Evolutionary conservation across 176 grass and related monocot species (phyloP).

Genomic region (Paspalum notatum): DNA sequence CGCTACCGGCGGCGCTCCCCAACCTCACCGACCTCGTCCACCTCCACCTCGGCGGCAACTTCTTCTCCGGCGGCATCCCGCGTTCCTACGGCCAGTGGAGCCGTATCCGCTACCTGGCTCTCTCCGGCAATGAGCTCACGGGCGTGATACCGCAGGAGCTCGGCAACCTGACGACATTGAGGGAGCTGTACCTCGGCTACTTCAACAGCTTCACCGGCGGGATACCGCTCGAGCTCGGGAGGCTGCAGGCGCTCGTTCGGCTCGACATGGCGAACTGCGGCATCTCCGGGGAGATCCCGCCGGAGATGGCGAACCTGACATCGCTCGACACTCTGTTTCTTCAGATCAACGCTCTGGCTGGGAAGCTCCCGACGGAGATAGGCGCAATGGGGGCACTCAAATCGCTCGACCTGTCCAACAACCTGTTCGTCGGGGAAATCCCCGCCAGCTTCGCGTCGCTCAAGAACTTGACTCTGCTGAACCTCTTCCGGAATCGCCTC

Average conservation of each 20-base stretch:
- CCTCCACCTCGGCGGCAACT: constrained; percentile 91
- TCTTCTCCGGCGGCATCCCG: constrained; percentile 79
- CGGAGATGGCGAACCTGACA: constrained; percentile 57
- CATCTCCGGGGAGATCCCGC: constrained; percentile 67
- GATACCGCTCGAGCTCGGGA: constrained; percentile 74
- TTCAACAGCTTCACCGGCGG: constrained; percentile 83
- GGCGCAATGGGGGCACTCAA: constrained; percentile 67
- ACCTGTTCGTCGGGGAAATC: constrained; percentile 71
- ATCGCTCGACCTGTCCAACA: constrained; percentile 95
- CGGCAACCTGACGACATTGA: constrained; percentile 66
- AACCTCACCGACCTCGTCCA: constrained; percentile 66
- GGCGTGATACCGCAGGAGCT: constrained; percentile 72
- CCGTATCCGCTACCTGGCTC: constrained; percentile 71
- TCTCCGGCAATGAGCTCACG: constrained; percentile 89
- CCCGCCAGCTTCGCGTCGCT: constrained; percentile 67
- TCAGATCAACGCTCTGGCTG: constrained; percentile 70
- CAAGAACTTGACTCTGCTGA: constrained; percentile 74
- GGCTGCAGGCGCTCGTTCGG: constrained; percentile 58
- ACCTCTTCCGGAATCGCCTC: constrained; percentile 85
- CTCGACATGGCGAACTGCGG: constrained; percentile 88
- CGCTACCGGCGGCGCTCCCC: constrained; percentile 57
- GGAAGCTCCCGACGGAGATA: constrained; percentile 62
- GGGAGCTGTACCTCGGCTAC: constrained; percentile 83
- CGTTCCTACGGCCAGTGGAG: constrained; percentile 68
- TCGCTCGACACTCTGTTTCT: constrained; percentile 92